phyloP scores from a whole-genome alignment of 148 eudicot species.

The Vaccinium darrowii region DNA sequence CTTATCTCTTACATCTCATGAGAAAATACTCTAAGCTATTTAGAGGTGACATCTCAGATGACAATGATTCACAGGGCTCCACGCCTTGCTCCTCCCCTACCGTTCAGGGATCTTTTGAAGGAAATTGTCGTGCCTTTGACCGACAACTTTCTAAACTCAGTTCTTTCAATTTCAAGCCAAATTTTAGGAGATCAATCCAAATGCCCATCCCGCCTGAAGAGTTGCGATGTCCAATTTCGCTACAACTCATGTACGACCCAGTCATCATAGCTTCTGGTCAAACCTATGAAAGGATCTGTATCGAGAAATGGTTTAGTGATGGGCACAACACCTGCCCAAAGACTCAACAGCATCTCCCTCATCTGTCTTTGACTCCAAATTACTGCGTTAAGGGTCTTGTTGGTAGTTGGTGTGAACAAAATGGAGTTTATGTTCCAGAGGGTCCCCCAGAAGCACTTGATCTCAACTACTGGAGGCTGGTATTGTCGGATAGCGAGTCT shows the following conservation, averaged over 20 bases:
- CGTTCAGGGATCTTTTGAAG: constrained; percentile 59
- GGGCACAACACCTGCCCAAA: constrained; percentile 75
- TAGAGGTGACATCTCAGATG: constrained; percentile 86
- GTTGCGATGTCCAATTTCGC: constrained; percentile 69
- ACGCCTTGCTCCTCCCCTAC: constrained; percentile 98
- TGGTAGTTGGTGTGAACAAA: constrained; percentile 52
- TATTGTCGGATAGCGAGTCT: constrained; percentile 69
- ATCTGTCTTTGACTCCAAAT: constrained; percentile 59
- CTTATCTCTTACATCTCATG: constrained; percentile 87
- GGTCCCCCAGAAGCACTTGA: constrained; percentile 95
- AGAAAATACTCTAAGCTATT: constrained; percentile 91
- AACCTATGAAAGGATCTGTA: constrained; percentile 73
- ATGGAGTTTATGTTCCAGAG: constrained; percentile 55
- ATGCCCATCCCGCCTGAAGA: constrained; percentile 69
- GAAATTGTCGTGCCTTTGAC: constrained; percentile 56
- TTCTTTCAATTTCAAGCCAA: constrained; percentile 84
- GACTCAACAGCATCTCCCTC: constrained; percentile 46
- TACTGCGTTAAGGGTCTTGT: constrained; percentile 52
- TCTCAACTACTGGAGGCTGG: constrained; percentile 94
- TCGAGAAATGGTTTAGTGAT: constrained; percentile 83
- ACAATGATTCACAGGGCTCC: constrained; percentile 96
- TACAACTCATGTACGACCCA: constrained; percentile 72
- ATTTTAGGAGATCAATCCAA: constrained; percentile 63
- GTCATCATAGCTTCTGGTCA: constrained; percentile 81
- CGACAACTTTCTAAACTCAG: constrained; percentile 70